Percentiles rank a stretch among this genome's conserved stretches.
Evolutionary conservation across 345 rosid genomes (phyloP).

Genomic region (Eucalyptus brandiana): DNA sequence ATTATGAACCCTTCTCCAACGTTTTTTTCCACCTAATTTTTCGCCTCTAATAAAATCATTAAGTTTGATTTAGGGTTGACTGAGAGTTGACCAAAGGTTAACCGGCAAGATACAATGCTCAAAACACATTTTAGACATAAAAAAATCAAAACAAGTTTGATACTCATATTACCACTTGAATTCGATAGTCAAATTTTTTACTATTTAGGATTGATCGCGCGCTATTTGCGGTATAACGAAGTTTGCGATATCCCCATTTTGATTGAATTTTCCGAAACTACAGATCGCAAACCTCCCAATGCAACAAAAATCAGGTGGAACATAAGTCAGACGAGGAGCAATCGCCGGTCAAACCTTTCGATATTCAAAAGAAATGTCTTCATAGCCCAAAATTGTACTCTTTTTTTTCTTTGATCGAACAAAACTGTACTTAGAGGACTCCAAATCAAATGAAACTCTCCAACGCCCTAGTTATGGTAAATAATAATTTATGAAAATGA

Average conservation of each 20-base stretch:
- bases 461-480: not conserved
- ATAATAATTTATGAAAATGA: not conserved
- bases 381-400: not conserved
- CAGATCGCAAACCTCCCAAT: not conserved
- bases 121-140: not conserved
- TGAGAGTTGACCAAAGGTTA: not conserved
- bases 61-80: not conserved
- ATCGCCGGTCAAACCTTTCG: not conserved
- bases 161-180: not conserved
- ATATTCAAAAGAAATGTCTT: not conserved
- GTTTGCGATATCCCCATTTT: not conserved
- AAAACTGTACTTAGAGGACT: not conserved
- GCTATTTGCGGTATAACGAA: not conserved
- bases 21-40: not conserved
- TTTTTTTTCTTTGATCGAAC: not conserved
- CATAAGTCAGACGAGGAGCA: not conserved
- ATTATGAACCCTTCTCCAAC: not conserved
- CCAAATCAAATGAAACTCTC: not conserved
- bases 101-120: not conserved
- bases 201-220: not conserved
- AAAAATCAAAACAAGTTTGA: not conserved
- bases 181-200: not conserved
- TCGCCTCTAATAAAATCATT: not conserved
- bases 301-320: not conserved
- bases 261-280: not conserved